Evolutionary conservation across 495 filamentous ascomycete genomes (phyloP).

Genomic region (Chlorociboria aeruginascens): DNA sequence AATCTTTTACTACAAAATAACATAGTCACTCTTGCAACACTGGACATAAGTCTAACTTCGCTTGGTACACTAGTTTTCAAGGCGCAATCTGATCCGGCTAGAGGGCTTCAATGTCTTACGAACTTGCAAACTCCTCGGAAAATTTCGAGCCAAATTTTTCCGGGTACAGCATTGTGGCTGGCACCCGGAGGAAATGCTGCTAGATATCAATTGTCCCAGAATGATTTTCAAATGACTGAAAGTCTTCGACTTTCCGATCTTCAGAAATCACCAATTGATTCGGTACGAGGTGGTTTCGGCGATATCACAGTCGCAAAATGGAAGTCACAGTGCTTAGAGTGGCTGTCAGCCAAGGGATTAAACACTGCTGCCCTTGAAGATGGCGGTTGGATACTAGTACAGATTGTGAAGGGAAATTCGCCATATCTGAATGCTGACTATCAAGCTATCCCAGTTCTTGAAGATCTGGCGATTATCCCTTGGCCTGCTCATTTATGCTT

Average conservation of each 20-base stretch:
- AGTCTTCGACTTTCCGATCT: slow-evolving; percentile 1
- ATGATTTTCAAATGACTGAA: slow-evolving; percentile 1
- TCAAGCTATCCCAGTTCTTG: slow-evolving; percentile 5
- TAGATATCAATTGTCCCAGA: slow-evolving; percentile 15
- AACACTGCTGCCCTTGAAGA: slow-evolving; percentile 9
- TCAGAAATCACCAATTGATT: background rate
- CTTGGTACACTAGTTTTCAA: slow-evolving; percentile 19
- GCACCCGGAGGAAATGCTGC: slow-evolving; percentile 37
- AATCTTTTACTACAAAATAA: background rate
- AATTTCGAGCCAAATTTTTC: background rate
- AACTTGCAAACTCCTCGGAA: background rate
- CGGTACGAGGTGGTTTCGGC: background rate
- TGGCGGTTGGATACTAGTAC: slow-evolving; percentile 17
- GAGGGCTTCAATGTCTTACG: slow-evolving; percentile 8
- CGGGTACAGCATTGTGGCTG: slow-evolving; percentile 30
- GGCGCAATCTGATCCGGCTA: slow-evolving; percentile 10
- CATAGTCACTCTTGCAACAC: slow-evolving; percentile 15
- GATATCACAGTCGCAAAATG: slow-evolving; percentile 12
- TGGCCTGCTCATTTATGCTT: slow-evolving; percentile 43
- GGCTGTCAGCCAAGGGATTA: slow-evolving; percentile 16
- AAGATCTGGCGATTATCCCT: slow-evolving; percentile 13
- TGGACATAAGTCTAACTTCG: slow-evolving; percentile 21
- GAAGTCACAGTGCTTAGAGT: slow-evolving; percentile 17
- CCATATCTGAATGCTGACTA: slow-evolving; percentile 9
- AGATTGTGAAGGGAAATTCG: slow-evolving; percentile 10